phyloP scores from a whole-genome alignment of 192 early-diverging fungal genomes.

The Rhizophagus clarus region DNA sequence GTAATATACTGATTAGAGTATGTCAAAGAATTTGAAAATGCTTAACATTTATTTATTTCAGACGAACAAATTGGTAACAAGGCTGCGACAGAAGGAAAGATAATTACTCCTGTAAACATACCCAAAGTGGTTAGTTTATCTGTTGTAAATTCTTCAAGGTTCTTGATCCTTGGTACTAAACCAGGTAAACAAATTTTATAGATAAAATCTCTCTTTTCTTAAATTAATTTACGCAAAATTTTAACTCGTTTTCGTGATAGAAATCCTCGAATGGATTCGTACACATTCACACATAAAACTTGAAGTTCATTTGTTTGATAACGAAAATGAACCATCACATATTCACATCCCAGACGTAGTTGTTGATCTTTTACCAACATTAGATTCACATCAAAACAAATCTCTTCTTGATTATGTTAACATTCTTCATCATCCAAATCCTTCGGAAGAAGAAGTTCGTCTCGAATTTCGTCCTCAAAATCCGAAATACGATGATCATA shows the following conservation, averaged over 20 bases:
- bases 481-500: constrained; percentile 15
- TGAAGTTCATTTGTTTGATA: constrained; percentile 12
- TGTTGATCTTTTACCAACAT: constrained; percentile 20
- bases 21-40: not conserved
- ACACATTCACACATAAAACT: not conserved
- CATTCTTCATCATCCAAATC: constrained; percentile 23
- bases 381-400: not conserved
- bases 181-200: constrained; percentile 25
- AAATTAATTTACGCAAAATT: not conserved
- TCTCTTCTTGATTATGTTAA: constrained; percentile 20
- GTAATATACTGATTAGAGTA: not conserved
- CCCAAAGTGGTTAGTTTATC: constrained; percentile 24
- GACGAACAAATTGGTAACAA: constrained; percentile 12
- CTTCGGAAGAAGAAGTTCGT: not conserved
- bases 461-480: constrained; percentile 25
- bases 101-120: constrained; percentile 6
- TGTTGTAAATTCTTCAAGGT: constrained; percentile 27
- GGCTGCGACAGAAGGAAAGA: not conserved
- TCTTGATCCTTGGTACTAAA: constrained; percentile 27
- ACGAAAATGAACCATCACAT: constrained; percentile 23
- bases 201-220: not conserved
- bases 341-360: constrained; percentile 24
- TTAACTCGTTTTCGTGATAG: not conserved
- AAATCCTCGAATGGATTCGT: constrained; percentile 33
- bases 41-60: not conserved